A percentile compares a stretch with the other conserved stretches of the same genome.
These are phyloP conservation scores for Botrytis porri DNA, from an alignment of 2,329 filamentous ascomycete species.

Conservation along the genomic window DNA sequence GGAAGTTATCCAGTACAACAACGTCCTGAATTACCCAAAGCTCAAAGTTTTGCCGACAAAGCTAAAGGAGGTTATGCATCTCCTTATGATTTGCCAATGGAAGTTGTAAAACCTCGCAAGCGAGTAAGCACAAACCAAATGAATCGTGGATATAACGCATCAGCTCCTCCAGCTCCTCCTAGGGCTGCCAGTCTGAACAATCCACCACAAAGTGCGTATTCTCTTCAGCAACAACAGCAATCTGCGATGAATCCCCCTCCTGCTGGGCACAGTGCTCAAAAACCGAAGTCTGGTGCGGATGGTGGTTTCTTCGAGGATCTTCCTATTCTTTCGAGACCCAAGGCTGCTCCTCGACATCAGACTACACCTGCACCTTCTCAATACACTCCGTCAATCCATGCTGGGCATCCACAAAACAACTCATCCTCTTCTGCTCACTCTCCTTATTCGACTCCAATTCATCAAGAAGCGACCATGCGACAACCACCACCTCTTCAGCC, in stretches of 20 bases:
- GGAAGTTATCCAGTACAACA: slow-evolving; percentile 33
- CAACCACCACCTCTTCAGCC: slow-evolving; percentile 24
- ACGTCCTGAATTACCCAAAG: slow-evolving; percentile 51
- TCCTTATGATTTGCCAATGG: slow-evolving; percentile 91
- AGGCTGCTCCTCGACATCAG: slow-evolving; percentile 54
- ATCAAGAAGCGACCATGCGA: slow-evolving; percentile 12
- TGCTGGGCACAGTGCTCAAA: slow-evolving; percentile 21
- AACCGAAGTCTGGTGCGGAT: slow-evolving; percentile 37
- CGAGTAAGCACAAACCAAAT: slow-evolving; percentile 53
- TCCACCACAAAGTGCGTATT: slow-evolving; percentile 26
- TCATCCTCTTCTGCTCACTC: slow-evolving; percentile 12
- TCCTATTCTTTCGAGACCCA: slow-evolving; percentile 60
- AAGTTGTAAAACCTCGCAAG: slow-evolving; percentile 71
- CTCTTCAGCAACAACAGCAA: slow-evolving; percentile 21
- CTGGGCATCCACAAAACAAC: slow-evolving; percentile 18
- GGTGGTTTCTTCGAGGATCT: slow-evolving; percentile 74
- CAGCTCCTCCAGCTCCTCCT: slow-evolving; percentile 31
- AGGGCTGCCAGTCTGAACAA: slow-evolving; percentile 34
- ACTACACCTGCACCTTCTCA: slow-evolving; percentile 28
- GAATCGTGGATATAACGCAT: slow-evolving; percentile 30
- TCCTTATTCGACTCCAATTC: neutral
- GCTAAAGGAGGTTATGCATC: slow-evolving; percentile 89
- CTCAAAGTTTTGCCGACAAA: slow-evolving; percentile 86
- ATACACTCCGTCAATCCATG: slow-evolving; percentile 23
- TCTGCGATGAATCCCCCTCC: slow-evolving; percentile 11